phyloP scores from a whole-genome alignment of 108 stramenopile species.

The Pseudonitzschia multistriata region DNA sequence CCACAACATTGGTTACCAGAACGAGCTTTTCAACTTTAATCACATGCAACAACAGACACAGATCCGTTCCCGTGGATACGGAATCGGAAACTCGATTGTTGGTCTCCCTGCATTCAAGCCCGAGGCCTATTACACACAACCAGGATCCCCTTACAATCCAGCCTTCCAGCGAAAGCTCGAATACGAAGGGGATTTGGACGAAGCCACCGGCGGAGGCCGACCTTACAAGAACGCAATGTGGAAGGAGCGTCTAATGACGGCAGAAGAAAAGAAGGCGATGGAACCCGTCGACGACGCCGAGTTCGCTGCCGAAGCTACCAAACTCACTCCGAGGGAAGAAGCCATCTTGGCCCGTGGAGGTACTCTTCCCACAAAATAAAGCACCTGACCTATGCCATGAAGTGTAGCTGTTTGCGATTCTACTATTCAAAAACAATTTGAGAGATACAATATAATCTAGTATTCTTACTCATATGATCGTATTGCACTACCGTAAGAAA shows the following conservation, averaged over 20 bases:
- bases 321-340: conserved; percentile 41
- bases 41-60: conserved; percentile 83
- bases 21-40: conserved; percentile 67
- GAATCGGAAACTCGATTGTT: conserved; percentile 84
- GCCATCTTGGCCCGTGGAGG: conserved; percentile 60
- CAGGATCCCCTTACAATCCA: conserved; percentile 90
- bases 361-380: conserved; percentile 31
- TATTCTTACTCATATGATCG: too few relatives aligned
- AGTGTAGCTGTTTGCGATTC: too few relatives aligned
- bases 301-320: conserved; percentile 1
- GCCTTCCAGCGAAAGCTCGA: conserved; percentile 62
- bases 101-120: conserved; percentile 71
- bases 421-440: too few relatives aligned
- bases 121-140: conserved; percentile 92
- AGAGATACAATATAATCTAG: too few relatives aligned
- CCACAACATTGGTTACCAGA: conserved; percentile 79
- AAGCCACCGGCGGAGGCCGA: conserved; percentile 71
- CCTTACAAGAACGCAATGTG: conserved; percentile 87
- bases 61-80: conserved; percentile 83
- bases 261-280: conserved; percentile 63
- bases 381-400: too few relatives aligned
- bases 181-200: conserved; percentile 78
- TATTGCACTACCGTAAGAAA: too few relatives aligned
- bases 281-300: conserved; percentile 25
- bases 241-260: conserved; percentile 79